Percentiles rank a stretch among this genome's conserved stretches.
phyloP scores from a whole-genome alignment of 768 basidiomycete species.

The Kwoniella bestiolae region DNA sequence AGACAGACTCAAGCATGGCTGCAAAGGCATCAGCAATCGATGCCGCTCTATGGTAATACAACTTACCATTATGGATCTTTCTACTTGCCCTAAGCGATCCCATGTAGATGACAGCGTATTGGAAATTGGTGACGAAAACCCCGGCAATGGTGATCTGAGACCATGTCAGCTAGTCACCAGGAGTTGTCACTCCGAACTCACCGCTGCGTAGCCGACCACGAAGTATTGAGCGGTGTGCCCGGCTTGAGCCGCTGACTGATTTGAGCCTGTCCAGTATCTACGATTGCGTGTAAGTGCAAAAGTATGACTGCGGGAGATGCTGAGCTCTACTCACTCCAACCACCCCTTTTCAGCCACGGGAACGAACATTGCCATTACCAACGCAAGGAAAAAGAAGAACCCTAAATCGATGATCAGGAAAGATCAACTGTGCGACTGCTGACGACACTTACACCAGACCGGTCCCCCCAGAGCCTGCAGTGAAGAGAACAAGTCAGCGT shows the following conservation, averaged over 20 bases:
- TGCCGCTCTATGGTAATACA: neutral
- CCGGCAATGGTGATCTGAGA: slow-evolving; percentile 73
- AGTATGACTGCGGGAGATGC: neutral
- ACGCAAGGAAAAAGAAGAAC: slow-evolving; percentile 63
- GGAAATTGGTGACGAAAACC: slow-evolving; percentile 40
- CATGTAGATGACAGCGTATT: slow-evolving; percentile 66
- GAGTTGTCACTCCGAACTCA: slow-evolving; percentile 15
- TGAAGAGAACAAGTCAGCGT: slow-evolving; percentile 3
- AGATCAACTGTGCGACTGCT: neutral
- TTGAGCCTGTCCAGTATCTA: slow-evolving; percentile 63
- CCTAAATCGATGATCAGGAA: slow-evolving; percentile 45
- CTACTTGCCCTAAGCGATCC: slow-evolving; percentile 83
- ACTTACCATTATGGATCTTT: slow-evolving; percentile 71
- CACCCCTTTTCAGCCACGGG: slow-evolving; percentile 75
- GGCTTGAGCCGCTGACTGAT: slow-evolving; percentile 56
- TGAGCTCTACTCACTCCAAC: slow-evolving; percentile 59
- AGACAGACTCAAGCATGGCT: slow-evolving; percentile 74
- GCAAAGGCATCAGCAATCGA: slow-evolving; percentile 31
- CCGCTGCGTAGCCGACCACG: slow-evolving; percentile 71
- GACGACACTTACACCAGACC: slow-evolving; percentile 47
- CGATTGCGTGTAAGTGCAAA: slow-evolving; percentile 1
- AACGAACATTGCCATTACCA: slow-evolving; percentile 66
- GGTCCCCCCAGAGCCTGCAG: slow-evolving; percentile 42
- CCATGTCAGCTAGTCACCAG: neutral
- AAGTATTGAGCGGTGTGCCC: slow-evolving; percentile 64